These are phyloP conservation scores for Globisporangium spinosum DNA, from an alignment of 352 stramenopile genomes.

Conservation along the genomic window DNA sequence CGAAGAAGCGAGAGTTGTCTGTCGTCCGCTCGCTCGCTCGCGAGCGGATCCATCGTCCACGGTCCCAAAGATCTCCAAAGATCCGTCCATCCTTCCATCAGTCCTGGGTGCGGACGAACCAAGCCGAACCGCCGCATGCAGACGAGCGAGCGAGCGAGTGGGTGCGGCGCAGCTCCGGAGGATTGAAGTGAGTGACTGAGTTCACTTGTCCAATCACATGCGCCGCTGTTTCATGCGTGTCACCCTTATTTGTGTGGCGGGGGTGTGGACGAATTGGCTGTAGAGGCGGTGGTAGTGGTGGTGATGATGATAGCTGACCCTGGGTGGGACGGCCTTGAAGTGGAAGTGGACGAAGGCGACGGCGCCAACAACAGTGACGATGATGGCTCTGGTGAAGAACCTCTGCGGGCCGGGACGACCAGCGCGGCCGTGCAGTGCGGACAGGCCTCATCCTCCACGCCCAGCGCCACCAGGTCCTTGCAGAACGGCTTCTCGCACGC, in stretches of 20 bases:
- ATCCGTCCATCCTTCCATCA: conserved; percentile 1
- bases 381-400: not conserved
- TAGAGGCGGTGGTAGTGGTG: not conserved
- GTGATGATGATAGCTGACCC: not conserved
- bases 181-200: not conserved
- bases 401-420: conserved; percentile 23
- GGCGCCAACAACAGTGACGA: not conserved
- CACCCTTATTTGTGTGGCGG: not conserved
- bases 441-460: conserved; percentile 52
- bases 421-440: conserved; percentile 57
- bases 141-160: conserved; percentile 7
- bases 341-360: not conserved
- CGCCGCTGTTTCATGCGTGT: not conserved
- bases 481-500: conserved; percentile 59
- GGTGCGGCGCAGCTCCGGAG: not conserved
- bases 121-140: conserved; percentile 3
- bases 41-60: conserved; percentile 6
- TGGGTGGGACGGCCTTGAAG: not conserved
- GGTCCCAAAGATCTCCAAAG: conserved; percentile 6
- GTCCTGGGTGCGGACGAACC: not conserved
- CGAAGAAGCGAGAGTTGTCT: not conserved
- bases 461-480: conserved; percentile 53
- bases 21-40: conserved; percentile 1
- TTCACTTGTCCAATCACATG: not conserved
- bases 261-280: not conserved